Base-by-base conservation (phyloP, 2,329 filamentous ascomycete species). In the Botrytis aclada region DNA sequence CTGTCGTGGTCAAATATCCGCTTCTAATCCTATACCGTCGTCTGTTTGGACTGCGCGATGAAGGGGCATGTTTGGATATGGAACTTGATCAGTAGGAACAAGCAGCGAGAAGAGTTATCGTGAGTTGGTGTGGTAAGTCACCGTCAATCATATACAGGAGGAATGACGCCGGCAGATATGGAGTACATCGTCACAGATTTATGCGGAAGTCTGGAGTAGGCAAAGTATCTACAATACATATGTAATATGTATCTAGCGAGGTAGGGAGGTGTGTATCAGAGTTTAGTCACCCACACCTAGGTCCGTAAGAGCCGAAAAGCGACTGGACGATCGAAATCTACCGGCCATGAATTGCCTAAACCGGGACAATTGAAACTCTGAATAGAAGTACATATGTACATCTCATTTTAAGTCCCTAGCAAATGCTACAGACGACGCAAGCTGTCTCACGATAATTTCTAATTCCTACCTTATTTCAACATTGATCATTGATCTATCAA, bases 1-100 rank as follows among this genome's bases (percentile, higher is more conserved):
- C 65, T 56, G 65, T 56, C 47, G 65, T 69, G 65, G 47, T 69
- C 65, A 43, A 41, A 69, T 69, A 69, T 56, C 65, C 65, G 65
- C 65, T 69, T 41, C 45, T 43, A 12, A 16, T 41, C 65, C 51
- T 4, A 41, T 32, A 25, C 65, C 34, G 56, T 69, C 37, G 25
- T n/a, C 56, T 67, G 65, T 22, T n/a, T 67, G 64, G 45, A 67
- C 64, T 29, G 47, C 34, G 39, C 10, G n/a, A 58, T 56, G 47
- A 69, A 56, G 65, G 65, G 65, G 47, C 54, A 32, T 22, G 6
- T 39, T 67, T 29, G n/a, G 37, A 67, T 56, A 51, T 66, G 64
- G 64, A 66, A 39, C 64, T 54, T 54, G 45, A 29, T n/a, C 45
- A 54, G 64, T 54, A 39, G 45, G 25, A 39, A 34, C 29, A 22